Percentiles rank a stretch among this genome's conserved stretches.
Conservation (phyloP, 1,284 basidiomycete species). For the Flammula alnicola region DNA sequence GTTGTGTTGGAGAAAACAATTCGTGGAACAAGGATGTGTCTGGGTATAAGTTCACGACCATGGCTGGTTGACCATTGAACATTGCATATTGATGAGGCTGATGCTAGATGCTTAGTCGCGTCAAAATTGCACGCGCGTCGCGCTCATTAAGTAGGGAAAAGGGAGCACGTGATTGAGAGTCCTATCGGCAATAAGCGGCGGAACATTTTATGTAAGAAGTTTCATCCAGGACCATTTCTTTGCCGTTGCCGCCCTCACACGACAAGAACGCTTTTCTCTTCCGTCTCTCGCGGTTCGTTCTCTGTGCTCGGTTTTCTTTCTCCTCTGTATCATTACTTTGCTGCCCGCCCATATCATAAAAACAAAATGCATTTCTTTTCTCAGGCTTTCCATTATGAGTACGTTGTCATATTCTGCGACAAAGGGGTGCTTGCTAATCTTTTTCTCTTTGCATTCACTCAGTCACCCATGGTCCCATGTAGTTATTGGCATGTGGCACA, state of each 20-base stretch:
- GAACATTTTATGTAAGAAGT: constrained; percentile 17
- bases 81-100: too few relatives aligned
- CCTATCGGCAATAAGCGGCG: constrained; percentile 21
- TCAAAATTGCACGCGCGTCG: too few relatives aligned
- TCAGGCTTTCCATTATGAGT: constrained; percentile 77
- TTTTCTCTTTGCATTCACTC: constrained; percentile 15
- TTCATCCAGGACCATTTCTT: constrained; percentile 20
- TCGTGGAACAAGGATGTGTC: too few relatives aligned
- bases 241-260: constrained; percentile 20
- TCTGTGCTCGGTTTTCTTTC: constrained; percentile 15
- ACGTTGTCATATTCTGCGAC: constrained; percentile 32
- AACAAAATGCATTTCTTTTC: constrained; percentile 75
- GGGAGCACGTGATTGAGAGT: constrained; percentile 20
- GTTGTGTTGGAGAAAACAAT: too few relatives aligned
- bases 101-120: too few relatives aligned
- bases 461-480: constrained; percentile 90
- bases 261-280: constrained; percentile 14
- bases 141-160: too few relatives aligned
- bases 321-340: constrained; percentile 24
- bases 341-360: constrained; percentile 20
- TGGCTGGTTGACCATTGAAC: too few relatives aligned
- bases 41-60: too few relatives aligned
- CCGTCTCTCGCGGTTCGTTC: constrained; percentile 9
- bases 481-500: constrained; percentile 89
- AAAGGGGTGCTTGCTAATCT: constrained; percentile 19